These are phyloP conservation scores for Domatiomyces globalis DNA, from an alignment of 2,329 filamentous ascomycete genomes.

Conservation along the genomic window DNA sequence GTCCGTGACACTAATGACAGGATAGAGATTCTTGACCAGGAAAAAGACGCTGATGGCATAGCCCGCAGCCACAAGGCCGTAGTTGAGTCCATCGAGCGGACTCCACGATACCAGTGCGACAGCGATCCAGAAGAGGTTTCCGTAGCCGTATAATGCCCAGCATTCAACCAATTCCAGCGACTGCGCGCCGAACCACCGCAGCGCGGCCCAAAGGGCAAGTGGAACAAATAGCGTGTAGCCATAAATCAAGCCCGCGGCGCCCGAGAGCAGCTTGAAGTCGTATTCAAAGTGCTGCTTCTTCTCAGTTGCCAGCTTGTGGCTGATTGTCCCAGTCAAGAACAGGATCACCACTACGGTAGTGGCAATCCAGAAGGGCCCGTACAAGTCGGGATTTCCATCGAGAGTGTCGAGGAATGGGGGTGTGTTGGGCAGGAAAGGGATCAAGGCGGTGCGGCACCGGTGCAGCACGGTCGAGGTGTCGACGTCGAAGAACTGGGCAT, in stretches of 20 bases:
- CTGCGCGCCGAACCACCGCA: conserved; percentile 93
- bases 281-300: conserved; percentile 18
- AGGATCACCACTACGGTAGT: conserved; percentile 93
- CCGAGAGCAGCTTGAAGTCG: conserved; percentile 65
- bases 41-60: conserved; percentile 74
- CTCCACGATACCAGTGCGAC: conserved; percentile 88
- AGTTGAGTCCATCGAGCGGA: conserved; percentile 74
- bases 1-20: conserved; percentile 84
- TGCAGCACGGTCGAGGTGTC: conserved; percentile 80
- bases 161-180: conserved; percentile 87
- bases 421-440: conserved; percentile 71
- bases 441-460: conserved; percentile 75
- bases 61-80: conserved; percentile 77
- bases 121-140: conserved; percentile 92
- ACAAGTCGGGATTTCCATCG: conserved; percentile 91
- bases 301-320: conserved; percentile 58
- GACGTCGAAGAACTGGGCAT: conserved; percentile 96
- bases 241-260: conserved; percentile 82
- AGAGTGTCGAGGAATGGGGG: conserved; percentile 88
- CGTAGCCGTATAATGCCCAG: conserved; percentile 89
- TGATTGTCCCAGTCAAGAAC: conserved; percentile 90
- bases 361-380: conserved; percentile 97
- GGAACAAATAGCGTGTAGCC: conserved; percentile 87
- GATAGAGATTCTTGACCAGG: conserved; percentile 73
- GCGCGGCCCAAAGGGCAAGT: conserved; percentile 66